Conservation (phyloP, 805 yeast species). For the Wickerhamiella vanderwaltii region DNA sequence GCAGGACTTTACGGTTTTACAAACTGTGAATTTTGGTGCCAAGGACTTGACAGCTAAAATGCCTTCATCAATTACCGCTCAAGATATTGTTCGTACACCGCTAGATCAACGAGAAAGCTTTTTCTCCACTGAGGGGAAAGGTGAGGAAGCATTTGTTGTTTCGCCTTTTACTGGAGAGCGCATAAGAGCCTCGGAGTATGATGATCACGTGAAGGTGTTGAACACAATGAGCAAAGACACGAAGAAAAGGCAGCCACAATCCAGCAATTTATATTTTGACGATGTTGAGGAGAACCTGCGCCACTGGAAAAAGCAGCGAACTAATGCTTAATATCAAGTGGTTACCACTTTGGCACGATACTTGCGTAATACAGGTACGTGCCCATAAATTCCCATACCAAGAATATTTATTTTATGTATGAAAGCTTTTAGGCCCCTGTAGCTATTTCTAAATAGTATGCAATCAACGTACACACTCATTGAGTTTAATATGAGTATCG, state of each 20-base stretch:
- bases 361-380: no score
- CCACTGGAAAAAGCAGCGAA: conserved; percentile 1
- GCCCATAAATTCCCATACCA: no score
- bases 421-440: no score
- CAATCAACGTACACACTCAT: no score
- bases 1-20: conserved; percentile 69
- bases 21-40: conserved; percentile 54
- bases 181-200: conserved; percentile 57
- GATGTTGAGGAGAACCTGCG: conserved; percentile 10
- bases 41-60: conserved; percentile 36
- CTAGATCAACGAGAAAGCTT: conserved; percentile 30
- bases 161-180: conserved; percentile 72
- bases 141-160: conserved; percentile 28
- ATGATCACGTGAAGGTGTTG: conserved; percentile 46
- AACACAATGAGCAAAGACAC: not conserved
- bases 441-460: no score
- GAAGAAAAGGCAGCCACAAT: conserved; percentile 36
- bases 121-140: conserved; percentile 24
- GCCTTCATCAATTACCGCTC: conserved; percentile 19
- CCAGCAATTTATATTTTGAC: conserved; percentile 16
- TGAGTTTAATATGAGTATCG: no score
- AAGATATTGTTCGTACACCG: conserved; percentile 27
- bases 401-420: no score
- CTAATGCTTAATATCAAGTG: no score
- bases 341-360: no score